Evolutionary conservation across 768 basidiomycete genomes (phyloP).

Genomic region (Clavulina sp.): DNA sequence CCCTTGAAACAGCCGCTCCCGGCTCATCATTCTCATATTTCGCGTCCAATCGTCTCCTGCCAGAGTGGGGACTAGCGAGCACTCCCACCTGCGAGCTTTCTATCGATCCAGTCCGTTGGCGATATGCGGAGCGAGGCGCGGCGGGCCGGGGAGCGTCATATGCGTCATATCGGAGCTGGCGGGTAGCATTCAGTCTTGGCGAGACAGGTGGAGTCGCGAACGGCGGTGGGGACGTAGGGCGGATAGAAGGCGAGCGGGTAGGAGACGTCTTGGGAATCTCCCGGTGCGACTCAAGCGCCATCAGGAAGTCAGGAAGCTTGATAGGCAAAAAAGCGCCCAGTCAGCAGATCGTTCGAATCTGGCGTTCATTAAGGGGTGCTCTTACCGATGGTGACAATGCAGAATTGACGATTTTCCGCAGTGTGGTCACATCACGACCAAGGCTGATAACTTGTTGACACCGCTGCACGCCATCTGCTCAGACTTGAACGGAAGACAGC

Average conservation of each 20-base stretch:
- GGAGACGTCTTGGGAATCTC: no score
- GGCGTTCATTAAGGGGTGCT: neutral
- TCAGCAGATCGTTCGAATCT: neutral
- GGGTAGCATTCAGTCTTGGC: neutral
- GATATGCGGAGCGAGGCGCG: neutral
- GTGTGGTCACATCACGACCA: slow-evolving; percentile 25
- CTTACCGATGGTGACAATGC: neutral
- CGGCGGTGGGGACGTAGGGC: neutral
- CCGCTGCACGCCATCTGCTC: slow-evolving; percentile 28
- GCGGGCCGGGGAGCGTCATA: neutral
- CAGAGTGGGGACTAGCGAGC: no score
- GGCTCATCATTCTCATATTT: no score
- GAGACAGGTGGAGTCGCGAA: neutral
- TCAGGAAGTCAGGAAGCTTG: neutral
- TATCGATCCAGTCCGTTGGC: neutral
- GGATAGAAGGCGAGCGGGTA: no score
- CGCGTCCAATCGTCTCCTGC: no score
- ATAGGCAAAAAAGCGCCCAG: no score
- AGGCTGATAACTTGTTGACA: slow-evolving; percentile 50
- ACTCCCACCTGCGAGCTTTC: no score
- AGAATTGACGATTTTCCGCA: slow-evolving; percentile 14
- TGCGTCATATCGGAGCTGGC: neutral
- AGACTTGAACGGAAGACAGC: neutral
- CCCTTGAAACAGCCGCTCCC: no score
- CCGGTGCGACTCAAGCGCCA: neutral